Conservation (phyloP, 768 basidiomycete species). For the Lentinula sp. region DNA sequence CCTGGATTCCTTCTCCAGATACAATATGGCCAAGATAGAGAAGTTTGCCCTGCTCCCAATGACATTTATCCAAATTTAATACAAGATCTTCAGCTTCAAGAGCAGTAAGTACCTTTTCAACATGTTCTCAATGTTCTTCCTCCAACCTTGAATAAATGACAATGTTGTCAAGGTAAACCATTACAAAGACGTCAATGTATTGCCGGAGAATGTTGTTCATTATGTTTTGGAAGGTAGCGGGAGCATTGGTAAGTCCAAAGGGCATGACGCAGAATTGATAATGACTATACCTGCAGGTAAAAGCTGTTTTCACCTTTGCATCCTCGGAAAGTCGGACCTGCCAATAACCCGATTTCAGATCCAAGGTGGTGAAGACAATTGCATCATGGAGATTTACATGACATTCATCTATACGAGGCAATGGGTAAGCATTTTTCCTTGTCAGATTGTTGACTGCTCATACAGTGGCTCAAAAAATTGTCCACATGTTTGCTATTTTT, state of each 20-base stretch:
- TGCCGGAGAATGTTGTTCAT: constrained; percentile 20
- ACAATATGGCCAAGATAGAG: constrained; percentile 14
- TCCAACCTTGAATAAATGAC: constrained; percentile 20
- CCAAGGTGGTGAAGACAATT: constrained; percentile 20
- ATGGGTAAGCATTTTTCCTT: constrained; percentile 19
- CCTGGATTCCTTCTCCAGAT: background rate
- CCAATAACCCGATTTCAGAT: constrained; percentile 27
- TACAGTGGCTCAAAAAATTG: no score
- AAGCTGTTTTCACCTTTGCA: constrained; percentile 28
- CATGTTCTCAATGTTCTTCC: constrained; percentile 6
- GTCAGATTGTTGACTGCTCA: constrained; percentile 15
- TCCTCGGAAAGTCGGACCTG: constrained; percentile 26
- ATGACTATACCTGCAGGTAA: constrained; percentile 26
- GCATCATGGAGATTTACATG: constrained; percentile 12
- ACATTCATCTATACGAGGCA: constrained; percentile 13
- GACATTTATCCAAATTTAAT: constrained; percentile 21
- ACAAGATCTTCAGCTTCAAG: constrained; percentile 14
- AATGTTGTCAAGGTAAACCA: constrained; percentile 30
- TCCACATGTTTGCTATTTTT: no score
- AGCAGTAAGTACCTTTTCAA: constrained; percentile 11
- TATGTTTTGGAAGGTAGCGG: constrained; percentile 19
- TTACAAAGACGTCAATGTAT: constrained; percentile 18
- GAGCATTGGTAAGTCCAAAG: constrained; percentile 17
- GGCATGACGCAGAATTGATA: constrained; percentile 27
- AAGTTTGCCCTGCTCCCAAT: constrained; percentile 8